phyloP scores from a whole-genome alignment of 2,329 filamentous ascomycete genomes.

The Ophiocordyceps camponoti-saundersi region DNA sequence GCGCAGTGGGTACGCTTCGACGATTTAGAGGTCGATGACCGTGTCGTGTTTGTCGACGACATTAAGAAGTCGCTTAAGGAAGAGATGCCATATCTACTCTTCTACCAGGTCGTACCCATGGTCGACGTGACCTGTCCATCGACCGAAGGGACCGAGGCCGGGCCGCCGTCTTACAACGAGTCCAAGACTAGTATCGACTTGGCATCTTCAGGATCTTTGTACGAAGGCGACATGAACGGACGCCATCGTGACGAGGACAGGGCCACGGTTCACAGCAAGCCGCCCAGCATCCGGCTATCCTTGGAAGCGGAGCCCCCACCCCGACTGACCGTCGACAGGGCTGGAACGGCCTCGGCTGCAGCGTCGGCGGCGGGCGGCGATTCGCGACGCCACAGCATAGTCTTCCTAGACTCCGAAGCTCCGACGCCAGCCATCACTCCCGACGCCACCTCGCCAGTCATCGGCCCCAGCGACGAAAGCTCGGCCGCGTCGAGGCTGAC shows the following conservation, averaged over 20 bases:
- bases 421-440: conserved; percentile 20
- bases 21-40: conserved; percentile 51
- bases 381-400: conserved; percentile 33
- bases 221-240: conserved; percentile 4
- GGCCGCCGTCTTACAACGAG: conserved; percentile 43
- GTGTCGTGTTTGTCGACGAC: conserved; percentile 64
- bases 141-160: conserved; percentile 26
- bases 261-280: conserved; percentile 14
- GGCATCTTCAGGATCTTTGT: conserved; percentile 4
- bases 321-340: conserved; percentile 29
- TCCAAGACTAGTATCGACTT: conserved; percentile 25
- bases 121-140: conserved; percentile 44
- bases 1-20: conserved; percentile 85
- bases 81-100: conserved; percentile 89
- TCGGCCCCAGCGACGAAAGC: conserved; percentile 34
- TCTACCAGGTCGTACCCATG: conserved; percentile 87
- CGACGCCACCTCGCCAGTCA: conserved; percentile 17
- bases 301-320: conserved; percentile 18
- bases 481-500: conserved; percentile 35
- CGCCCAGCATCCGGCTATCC: conserved; percentile 37
- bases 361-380: conserved; percentile 13
- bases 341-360: conserved; percentile 20
- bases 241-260: conserved; percentile 9
- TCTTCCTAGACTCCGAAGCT: conserved; percentile 26
- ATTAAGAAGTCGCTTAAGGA: conserved; percentile 57